phyloP scores from a whole-genome alignment of 2,329 filamentous ascomycete species.

The Emericellopsis atlantica region DNA sequence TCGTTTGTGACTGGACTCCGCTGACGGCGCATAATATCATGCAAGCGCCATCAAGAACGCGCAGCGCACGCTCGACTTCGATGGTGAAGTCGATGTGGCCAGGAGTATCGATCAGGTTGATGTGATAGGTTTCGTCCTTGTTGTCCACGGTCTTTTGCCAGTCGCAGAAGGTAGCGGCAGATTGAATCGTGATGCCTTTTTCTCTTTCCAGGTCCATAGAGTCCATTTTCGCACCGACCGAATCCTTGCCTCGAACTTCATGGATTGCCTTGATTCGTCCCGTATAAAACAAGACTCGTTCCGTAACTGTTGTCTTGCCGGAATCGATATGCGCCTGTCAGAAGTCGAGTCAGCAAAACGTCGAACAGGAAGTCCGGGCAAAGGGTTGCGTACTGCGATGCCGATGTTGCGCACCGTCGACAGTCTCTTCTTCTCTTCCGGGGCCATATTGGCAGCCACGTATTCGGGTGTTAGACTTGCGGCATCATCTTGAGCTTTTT shows the following conservation, averaged over 20 bases:
- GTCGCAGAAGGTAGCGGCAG: slow-evolving; percentile 93
- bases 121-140: slow-evolving; percentile 82
- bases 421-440: slow-evolving; percentile 66
- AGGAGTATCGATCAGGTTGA: slow-evolving; percentile 97
- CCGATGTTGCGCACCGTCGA: slow-evolving; percentile 88
- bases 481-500: slow-evolving; percentile 40
- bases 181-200: slow-evolving; percentile 98
- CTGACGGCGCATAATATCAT: slow-evolving; percentile 98
- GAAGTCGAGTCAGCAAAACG: not conserved
- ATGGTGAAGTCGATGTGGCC: slow-evolving; percentile 99
- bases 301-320: slow-evolving; percentile 92
- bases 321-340: slow-evolving; percentile 88
- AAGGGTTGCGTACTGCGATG: slow-evolving; percentile 57
- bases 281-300: slow-evolving; percentile 96
- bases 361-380: not conserved
- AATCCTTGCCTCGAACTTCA: slow-evolving; percentile 89
- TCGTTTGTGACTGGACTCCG: slow-evolving; percentile 94
- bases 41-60: slow-evolving; percentile 90
- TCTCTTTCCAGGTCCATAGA: slow-evolving; percentile 98
- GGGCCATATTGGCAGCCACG: slow-evolving; percentile 68
- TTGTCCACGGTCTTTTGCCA: slow-evolving; percentile 82
- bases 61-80: slow-evolving; percentile 88
- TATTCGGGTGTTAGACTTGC: slow-evolving; percentile 39
- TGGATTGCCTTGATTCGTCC: slow-evolving; percentile 95
- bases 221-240: slow-evolving; percentile 98